Evolutionary conservation across 2,329 filamentous ascomycete genomes (phyloP).

Genomic region (Ophidiomyces ophidiicola): DNA sequence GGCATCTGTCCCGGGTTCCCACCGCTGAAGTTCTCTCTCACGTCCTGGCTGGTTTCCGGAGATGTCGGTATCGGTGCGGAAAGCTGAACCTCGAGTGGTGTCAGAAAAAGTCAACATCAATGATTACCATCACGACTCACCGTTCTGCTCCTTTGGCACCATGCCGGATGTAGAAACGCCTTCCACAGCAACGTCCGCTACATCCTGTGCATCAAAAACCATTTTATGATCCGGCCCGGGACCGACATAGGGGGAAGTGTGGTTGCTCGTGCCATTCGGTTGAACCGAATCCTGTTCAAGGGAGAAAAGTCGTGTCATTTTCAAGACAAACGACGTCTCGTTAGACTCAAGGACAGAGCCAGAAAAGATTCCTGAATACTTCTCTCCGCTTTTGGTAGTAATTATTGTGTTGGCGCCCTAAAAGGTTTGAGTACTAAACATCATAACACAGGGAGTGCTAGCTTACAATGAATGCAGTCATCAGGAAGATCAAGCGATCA

Average conservation of each 20-base stretch:
- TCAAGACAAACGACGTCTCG: constrained; percentile 47
- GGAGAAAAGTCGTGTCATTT: constrained; percentile 48
- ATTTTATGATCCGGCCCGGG: constrained; percentile 39
- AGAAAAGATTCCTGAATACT: constrained; percentile 50
- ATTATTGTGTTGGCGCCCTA: constrained; percentile 46
- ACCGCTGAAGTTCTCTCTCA: constrained; percentile 68
- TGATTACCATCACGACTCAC: constrained; percentile 29
- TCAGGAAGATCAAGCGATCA: constrained; percentile 47
- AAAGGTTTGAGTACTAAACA: constrained; percentile 8
- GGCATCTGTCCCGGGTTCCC: constrained; percentile 57
- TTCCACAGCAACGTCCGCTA: constrained; percentile 44
- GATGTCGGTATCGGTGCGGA: constrained; percentile 82
- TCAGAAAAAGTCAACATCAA: not conserved
- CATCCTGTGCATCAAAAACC: constrained; percentile 51
- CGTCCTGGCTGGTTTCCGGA: constrained; percentile 57
- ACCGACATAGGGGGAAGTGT: constrained; percentile 31
- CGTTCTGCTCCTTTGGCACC: constrained; percentile 44
- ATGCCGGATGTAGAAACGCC: constrained; percentile 43
- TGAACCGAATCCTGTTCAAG: constrained; percentile 23
- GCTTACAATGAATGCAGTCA: constrained; percentile 49
- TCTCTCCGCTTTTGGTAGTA: constrained; percentile 49
- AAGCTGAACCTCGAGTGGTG: constrained; percentile 49
- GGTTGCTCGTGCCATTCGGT: constrained; percentile 33
- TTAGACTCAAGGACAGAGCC: constrained; percentile 41
- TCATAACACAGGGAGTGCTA: not conserved